These are phyloP conservation scores for Basidiobolus meristosporus DNA, from an alignment of 371 early-diverging fungal species.

Conservation along the genomic window DNA sequence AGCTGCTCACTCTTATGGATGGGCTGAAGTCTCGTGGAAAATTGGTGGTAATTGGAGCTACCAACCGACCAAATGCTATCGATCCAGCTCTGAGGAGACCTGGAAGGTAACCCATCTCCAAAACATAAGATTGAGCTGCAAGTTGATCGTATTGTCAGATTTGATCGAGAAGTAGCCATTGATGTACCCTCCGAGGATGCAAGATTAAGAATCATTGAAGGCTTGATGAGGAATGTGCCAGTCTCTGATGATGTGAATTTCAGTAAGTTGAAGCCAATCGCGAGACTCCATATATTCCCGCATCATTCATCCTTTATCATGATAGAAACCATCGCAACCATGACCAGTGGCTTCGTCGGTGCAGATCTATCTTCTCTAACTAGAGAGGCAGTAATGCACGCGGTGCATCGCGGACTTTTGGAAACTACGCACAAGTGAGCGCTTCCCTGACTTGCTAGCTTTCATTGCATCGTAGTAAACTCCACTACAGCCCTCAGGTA, in stretches of 20 bases:
- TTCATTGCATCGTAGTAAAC: constrained; percentile 1
- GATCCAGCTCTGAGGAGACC: constrained; percentile 96
- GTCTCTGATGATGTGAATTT: constrained; percentile 22
- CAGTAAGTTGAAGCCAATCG: constrained; percentile 4
- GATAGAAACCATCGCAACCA: constrained; percentile 36
- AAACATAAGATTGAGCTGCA: neutral
- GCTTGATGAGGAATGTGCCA: constrained; percentile 30
- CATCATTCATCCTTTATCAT: neutral
- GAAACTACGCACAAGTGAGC: no score
- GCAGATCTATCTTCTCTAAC: constrained; percentile 87
- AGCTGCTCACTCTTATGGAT: constrained; percentile 95
- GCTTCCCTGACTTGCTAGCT: neutral
- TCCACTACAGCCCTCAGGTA: constrained; percentile 1
- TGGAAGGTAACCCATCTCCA: constrained; percentile 45
- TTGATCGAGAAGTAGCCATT: constrained; percentile 85
- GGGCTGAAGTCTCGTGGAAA: constrained; percentile 47
- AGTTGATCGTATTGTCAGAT: constrained; percentile 17
- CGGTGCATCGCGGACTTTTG: neutral
- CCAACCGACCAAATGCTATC: constrained; percentile 95
- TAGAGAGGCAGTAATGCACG: constrained; percentile 43
- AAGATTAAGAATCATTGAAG: constrained; percentile 35
- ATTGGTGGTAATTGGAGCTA: constrained; percentile 89
- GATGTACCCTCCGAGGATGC: constrained; percentile 49
- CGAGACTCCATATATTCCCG: neutral
- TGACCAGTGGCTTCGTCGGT: constrained; percentile 93